Evolutionary conservation across 2,329 filamentous ascomycete species (phyloP).

Genomic region (Pyrenophora seminiperda): DNA sequence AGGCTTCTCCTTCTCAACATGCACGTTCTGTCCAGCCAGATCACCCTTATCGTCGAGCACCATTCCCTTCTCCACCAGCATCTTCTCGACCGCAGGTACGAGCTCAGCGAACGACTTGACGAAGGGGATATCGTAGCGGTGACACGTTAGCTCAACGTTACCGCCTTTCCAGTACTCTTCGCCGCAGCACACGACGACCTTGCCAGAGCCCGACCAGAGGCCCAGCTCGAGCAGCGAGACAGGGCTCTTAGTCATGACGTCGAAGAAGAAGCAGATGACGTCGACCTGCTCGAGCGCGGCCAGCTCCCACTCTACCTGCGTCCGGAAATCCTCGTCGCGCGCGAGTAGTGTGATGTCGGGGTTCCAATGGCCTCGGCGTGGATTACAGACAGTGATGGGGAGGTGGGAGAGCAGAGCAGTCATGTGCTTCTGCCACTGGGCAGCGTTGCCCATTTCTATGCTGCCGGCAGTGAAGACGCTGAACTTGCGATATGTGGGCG

Average conservation of each 20-base stretch:
- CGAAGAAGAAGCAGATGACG: conserved; percentile 64
- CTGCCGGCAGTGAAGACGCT: conserved; percentile 65
- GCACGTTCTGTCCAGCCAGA: conserved; percentile 12
- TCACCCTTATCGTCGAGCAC: conserved; percentile 21
- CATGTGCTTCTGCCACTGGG: conserved; percentile 61
- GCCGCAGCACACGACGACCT: conserved; percentile 60
- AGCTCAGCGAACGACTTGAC: conserved; percentile 50
- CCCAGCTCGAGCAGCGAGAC: conserved; percentile 67
- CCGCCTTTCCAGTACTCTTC: conserved; percentile 62
- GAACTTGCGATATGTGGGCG: conserved; percentile 30
- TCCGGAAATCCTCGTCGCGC: conserved; percentile 51
- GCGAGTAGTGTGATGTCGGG: conserved; percentile 55
- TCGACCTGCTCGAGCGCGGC: conserved; percentile 59
- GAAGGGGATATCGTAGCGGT: conserved; percentile 51
- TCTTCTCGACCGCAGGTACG: conserved; percentile 40
- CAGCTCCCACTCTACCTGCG: conserved; percentile 68
- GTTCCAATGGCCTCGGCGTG: conserved; percentile 63
- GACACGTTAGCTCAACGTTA: conserved; percentile 65
- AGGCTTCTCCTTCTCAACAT: conserved; percentile 7
- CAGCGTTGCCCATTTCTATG: conserved; percentile 53
- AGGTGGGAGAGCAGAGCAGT: conserved; percentile 47
- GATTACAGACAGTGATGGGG: conserved; percentile 63
- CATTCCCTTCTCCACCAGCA: conserved; percentile 39
- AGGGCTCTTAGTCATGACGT: conserved; percentile 58
- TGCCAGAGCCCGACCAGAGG: conserved; percentile 53